Evolutionary conservation across 106 monocot species (phyloP).

Genomic region (Acorus calamus): DNA sequence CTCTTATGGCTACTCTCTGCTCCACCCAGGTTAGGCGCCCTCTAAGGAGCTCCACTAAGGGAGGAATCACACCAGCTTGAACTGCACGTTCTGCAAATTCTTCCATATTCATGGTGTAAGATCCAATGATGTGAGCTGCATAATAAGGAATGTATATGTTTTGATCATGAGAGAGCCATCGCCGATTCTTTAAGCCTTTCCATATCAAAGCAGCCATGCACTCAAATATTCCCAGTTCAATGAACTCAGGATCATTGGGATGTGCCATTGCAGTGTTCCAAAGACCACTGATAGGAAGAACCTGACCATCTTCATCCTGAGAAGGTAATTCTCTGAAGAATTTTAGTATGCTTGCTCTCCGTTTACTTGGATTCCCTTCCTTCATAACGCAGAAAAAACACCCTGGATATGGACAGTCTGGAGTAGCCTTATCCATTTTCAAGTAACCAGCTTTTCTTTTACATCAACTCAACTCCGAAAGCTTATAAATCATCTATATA

Average conservation of each 20-base stretch:
- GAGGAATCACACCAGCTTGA: slow-evolving; percentile 86
- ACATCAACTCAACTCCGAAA: too few relatives aligned
- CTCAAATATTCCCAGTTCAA: slow-evolving; percentile 91
- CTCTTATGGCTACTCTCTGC: slow-evolving; percentile 93
- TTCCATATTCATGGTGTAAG: slow-evolving; percentile 99
- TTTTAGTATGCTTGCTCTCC: slow-evolving; percentile 71
- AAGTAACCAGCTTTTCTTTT: not conserved
- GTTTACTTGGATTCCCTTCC: slow-evolving; percentile 75
- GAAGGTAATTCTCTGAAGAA: slow-evolving; percentile 93
- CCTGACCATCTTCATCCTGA: slow-evolving; percentile 95
- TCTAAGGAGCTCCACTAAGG: slow-evolving; percentile 85
- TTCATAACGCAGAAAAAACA: slow-evolving; percentile 99
- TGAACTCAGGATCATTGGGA: slow-evolving; percentile 96
- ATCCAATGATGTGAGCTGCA: slow-evolving; percentile 97
- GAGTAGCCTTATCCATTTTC: slow-evolving; percentile 61
- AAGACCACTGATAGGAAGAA: slow-evolving; percentile 92
- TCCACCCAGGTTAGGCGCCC: slow-evolving; percentile 98
- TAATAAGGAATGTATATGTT: slow-evolving; percentile 99
- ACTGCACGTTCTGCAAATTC: slow-evolving; percentile 91
- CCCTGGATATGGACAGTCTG: slow-evolving; percentile 86
- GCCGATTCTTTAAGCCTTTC: slow-evolving; percentile 89
- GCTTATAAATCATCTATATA: too few relatives aligned
- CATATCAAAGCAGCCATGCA: slow-evolving; percentile 94
- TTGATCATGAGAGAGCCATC: slow-evolving; percentile 93
- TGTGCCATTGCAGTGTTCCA: slow-evolving; percentile 99